Base-by-base conservation (phyloP, 2,329 filamentous ascomycete genomes). In the Domatiomyces catenatus region DNA sequence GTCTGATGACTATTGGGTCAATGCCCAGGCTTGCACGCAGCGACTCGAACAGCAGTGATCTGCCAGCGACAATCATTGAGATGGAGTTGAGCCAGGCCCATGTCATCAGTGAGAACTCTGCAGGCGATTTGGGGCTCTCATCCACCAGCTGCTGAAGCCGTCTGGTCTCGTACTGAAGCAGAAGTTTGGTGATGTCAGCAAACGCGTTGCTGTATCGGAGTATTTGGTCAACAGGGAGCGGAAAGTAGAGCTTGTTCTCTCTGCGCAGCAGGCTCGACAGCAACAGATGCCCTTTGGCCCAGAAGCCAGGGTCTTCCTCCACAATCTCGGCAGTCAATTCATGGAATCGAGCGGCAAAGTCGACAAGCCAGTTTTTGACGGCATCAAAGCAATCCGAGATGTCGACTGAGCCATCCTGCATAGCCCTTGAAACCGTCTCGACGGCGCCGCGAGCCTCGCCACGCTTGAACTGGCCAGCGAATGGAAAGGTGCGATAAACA, bases 291-390 rank as follows among this genome's bases (percentile, higher is more conserved):
- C 73, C 47, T 12, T 66, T 62, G 28, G 68, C 64, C 70, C 71
- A 73, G 52, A 74, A 70, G 4, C 69, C 67, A 20, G 60, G 60
- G 36, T 72, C 65, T 8, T 70, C 64, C 7, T 61, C 50, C 39
- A 67, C 61, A 5, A 66, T 57, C 44, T 67, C 64, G 18, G 62
- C 56, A 0, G 64, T 61, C 3, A 71, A 53, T 18, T 59, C 61
- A 39, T 67, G 59, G 19, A 69, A 54, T 26, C 63, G 58, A 18
- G 59, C 53, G 7, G 60, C 58, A 48, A 68, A 69, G 8, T 65
- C 59, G 19, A 65, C 62, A 42, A 74, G 57, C 71, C 71, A 74
- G 15, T 62, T 55, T 49, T 68, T 69, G 10, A 72, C 57, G 2
- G 63, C 60, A 24, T 60, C 48, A 46, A 70, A 64, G 12, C 67